Conservation (phyloP, 495 filamentous ascomycete species). For the Aspergillus nidulans region DNA sequence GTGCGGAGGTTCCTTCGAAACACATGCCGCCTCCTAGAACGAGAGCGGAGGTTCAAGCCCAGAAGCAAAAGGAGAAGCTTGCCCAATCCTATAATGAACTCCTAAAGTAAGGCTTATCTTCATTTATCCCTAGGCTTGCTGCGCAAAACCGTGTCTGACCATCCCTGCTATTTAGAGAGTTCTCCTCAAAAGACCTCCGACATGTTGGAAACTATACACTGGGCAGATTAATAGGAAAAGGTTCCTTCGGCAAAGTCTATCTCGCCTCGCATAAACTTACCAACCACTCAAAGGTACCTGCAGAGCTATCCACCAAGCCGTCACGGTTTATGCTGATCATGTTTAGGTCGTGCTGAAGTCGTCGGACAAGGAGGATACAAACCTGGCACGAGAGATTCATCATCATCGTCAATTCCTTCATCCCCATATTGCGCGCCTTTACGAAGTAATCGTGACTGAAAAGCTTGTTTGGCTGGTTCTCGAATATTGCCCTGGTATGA, state of each 20-base stretch:
- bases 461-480: conserved; percentile 90
- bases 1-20: conserved; percentile 32
- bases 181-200: conserved; percentile 84
- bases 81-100: conserved; percentile 94
- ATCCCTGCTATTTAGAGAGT: conserved; percentile 61
- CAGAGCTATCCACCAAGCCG: conserved; percentile 13
- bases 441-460: conserved; percentile 97
- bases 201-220: conserved; percentile 93
- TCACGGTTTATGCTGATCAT: conserved; percentile 9
- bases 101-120: conserved; percentile 65
- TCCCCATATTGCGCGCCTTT: conserved; percentile 92
- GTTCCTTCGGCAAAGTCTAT: conserved; percentile 97
- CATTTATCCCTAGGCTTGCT: not conserved
- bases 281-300: conserved; percentile 90
- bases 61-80: conserved; percentile 95
- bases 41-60: conserved; percentile 84
- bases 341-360: conserved; percentile 92
- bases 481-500: conserved; percentile 91
- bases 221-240: conserved; percentile 89
- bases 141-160: conserved; percentile 13
- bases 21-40: conserved; percentile 60
- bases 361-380: conserved; percentile 90
- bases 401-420: conserved; percentile 97
- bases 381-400: conserved; percentile 94
- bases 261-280: conserved; percentile 95